phyloP scores from a whole-genome alignment of 352 stramenopile genomes.

The Pythium plurisporium region DNA sequence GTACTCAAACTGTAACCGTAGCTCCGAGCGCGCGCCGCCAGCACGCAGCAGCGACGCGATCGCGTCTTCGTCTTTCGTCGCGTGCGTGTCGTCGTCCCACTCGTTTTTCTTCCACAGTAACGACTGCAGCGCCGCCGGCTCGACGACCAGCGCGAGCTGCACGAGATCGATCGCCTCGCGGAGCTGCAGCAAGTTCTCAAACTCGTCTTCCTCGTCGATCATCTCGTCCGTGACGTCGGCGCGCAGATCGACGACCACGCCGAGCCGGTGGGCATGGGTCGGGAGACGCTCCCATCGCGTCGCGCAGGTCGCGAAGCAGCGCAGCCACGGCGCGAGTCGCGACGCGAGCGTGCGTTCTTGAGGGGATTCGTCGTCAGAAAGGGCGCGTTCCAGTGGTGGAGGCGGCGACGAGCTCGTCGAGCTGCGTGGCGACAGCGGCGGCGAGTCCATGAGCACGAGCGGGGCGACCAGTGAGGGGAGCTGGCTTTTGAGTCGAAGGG shows the following conservation, averaged over 20 bases:
- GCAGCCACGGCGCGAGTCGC: neutral
- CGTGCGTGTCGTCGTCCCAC: neutral
- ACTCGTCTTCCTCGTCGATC: slow-evolving; percentile 4
- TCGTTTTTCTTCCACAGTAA: neutral
- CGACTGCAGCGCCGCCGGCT: neutral
- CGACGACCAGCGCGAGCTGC: neutral
- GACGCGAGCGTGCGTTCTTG: neutral
- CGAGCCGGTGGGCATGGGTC: neutral
- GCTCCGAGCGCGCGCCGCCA: neutral
- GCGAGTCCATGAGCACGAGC: neutral
- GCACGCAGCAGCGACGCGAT: neutral
- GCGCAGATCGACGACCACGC: neutral
- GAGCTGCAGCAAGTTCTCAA: slow-evolving; percentile 1
- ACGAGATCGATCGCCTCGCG: slow-evolving; percentile 13
- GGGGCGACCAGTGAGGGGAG: too few species aligned
- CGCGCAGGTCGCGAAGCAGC: neutral
- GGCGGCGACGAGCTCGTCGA: neutral
- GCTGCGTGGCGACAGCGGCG: neutral
- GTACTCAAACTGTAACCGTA: slow-evolving; percentile 3
- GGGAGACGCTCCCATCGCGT: neutral
- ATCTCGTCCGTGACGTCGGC: slow-evolving; percentile 1
- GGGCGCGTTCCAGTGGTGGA: neutral
- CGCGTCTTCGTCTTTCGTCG: neutral
- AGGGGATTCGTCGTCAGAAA: neutral
- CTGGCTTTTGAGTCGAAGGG: too few species aligned